A percentile compares a stretch with the other conserved stretches of the same genome.
phyloP scores from a whole-genome alignment of 2,329 filamentous ascomycete species.

The Alternaria postmessia region DNA sequence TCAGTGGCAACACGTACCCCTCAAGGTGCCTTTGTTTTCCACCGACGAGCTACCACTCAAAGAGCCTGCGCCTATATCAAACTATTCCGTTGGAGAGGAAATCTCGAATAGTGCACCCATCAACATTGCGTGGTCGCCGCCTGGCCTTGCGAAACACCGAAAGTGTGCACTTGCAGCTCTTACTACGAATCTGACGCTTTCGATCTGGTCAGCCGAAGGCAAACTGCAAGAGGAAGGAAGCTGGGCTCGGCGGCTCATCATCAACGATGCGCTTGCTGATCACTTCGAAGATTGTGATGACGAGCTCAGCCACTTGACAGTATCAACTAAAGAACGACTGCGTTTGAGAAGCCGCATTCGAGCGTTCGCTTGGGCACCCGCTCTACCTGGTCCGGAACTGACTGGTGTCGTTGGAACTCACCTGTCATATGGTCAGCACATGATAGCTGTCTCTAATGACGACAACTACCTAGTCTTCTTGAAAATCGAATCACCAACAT shows the following conservation, averaged over 20 bases:
- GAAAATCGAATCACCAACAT: conserved; percentile 49
- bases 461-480: conserved; percentile 52
- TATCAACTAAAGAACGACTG: conserved; percentile 42
- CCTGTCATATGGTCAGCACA: conserved; percentile 36
- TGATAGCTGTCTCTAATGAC: conserved; percentile 53
- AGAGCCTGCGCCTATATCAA: conserved; percentile 55
- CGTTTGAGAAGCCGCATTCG: conserved; percentile 51
- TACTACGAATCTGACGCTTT: conserved; percentile 64
- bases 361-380: conserved; percentile 54
- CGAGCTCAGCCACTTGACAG: conserved; percentile 26
- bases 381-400: conserved; percentile 20
- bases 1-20: conserved; percentile 48
- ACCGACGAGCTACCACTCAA: conserved; percentile 57
- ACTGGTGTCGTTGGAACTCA: conserved; percentile 35
- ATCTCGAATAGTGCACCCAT: conserved; percentile 61
- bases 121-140: conserved; percentile 64
- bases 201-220: conserved; percentile 63
- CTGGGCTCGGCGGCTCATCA: conserved; percentile 62
- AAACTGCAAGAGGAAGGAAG: conserved; percentile 51
- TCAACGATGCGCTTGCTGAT: conserved; percentile 59
- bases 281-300: conserved; percentile 44
- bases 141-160: conserved; percentile 63
- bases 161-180: conserved; percentile 64
- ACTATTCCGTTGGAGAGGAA: conserved; percentile 67
- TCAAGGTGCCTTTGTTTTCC: conserved; percentile 63